These are phyloP conservation scores for Suhomyces maxii DNA, from an alignment of 1,139 yeast genomes.

Conservation along the genomic window DNA sequence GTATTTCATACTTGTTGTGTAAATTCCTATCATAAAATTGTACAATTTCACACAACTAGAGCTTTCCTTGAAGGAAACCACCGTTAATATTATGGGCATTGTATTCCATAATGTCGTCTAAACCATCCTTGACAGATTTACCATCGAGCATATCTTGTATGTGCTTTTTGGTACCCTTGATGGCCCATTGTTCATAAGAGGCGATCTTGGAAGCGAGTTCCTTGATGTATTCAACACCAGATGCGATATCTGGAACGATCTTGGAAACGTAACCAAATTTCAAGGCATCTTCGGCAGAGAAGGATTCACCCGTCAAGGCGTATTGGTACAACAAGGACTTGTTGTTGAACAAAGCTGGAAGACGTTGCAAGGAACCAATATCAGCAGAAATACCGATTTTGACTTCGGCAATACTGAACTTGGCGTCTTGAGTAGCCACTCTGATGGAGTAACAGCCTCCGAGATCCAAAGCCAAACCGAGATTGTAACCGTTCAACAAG, in stretches of 20 bases:
- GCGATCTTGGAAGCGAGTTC: slow-evolving; percentile 54
- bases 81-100: slow-evolving; percentile 48
- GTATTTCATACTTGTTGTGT: too few relatives aligned
- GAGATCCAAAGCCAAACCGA: slow-evolving; percentile 72
- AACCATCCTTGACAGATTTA: slow-evolving; percentile 47
- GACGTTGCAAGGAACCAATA: slow-evolving; percentile 73
- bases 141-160: slow-evolving; percentile 55
- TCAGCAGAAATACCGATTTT: slow-evolving; percentile 79
- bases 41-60: not conserved
- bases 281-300: slow-evolving; percentile 56
- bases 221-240: slow-evolving; percentile 51
- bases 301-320: slow-evolving; percentile 63
- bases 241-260: slow-evolving; percentile 46
- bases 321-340: slow-evolving; percentile 60
- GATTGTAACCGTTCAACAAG: slow-evolving; percentile 46
- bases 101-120: slow-evolving; percentile 52
- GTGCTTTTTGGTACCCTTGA: slow-evolving; percentile 63
- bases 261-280: slow-evolving; percentile 55
- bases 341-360: slow-evolving; percentile 57
- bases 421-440: slow-evolving; percentile 53
- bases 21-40: too few relatives aligned
- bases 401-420: slow-evolving; percentile 66
- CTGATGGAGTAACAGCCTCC: slow-evolving; percentile 60
- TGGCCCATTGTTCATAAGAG: slow-evolving; percentile 55
- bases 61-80: slow-evolving; percentile 20